These are phyloP conservation scores for Coelastrella sp. DNA, from an alignment of 139 green algal genomes.

Conservation along the genomic window DNA sequence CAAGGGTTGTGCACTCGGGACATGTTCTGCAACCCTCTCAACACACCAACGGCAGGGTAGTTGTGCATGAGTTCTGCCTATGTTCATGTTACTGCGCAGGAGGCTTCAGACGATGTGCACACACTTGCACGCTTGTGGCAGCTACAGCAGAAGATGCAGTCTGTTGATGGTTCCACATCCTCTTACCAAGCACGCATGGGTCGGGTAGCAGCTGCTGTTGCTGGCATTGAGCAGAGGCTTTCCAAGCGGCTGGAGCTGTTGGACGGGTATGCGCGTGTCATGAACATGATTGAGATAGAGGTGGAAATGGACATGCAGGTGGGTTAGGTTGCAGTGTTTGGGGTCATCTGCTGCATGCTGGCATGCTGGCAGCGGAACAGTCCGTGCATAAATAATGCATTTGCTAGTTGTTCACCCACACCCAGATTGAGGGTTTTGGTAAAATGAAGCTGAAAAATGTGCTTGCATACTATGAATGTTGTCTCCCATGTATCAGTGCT, in stretches of 20 bases:
- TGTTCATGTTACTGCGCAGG: slow-evolving; percentile 15
- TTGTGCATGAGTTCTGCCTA: too few species aligned
- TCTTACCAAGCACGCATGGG: slow-evolving; percentile 77
- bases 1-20: too few species aligned
- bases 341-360: too few species aligned
- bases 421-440: too few species aligned
- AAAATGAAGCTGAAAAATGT: neutral
- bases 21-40: too few species aligned
- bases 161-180: slow-evolving; percentile 57
- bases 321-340: neutral
- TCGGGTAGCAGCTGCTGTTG: slow-evolving; percentile 65
- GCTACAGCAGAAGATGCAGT: slow-evolving; percentile 91
- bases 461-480: neutral
- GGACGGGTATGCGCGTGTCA: slow-evolving; percentile 82
- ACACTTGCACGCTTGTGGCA: slow-evolving; percentile 90
- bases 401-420: too few species aligned
- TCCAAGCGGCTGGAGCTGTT: slow-evolving; percentile 75
- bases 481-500: too few species aligned
- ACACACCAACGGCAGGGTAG: too few species aligned
- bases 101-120: slow-evolving; percentile 79
- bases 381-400: too few species aligned
- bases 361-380: too few species aligned
- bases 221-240: slow-evolving; percentile 81
- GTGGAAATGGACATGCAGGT: slow-evolving; percentile 88
- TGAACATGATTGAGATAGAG: slow-evolving; percentile 93